Evolutionary conservation across 1,139 yeast species (phyloP).

Genomic region (Lodderomyces orthopsilosis): DNA sequence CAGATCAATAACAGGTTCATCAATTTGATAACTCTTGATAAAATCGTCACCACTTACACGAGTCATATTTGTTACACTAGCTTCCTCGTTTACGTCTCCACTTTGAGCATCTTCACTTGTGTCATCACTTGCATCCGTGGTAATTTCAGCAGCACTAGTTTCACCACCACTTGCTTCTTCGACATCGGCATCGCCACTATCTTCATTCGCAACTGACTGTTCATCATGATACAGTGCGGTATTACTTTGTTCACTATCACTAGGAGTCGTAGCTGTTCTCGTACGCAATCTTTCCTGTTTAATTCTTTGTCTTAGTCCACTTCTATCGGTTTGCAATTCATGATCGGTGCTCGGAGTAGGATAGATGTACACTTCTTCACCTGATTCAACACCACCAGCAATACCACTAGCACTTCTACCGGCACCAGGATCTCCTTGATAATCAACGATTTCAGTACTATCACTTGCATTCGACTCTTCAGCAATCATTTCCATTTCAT

Average conservation of each 20-base stretch:
- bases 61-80: neutral
- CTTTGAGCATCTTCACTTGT: neutral
- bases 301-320: neutral
- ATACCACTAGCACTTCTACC: too few species aligned
- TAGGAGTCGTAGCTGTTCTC: neutral
- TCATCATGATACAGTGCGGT: neutral
- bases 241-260: neutral
- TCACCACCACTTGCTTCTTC: neutral
- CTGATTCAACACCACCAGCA: neutral
- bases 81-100: neutral
- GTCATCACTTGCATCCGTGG: neutral
- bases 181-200: neutral
- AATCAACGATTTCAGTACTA: neutral
- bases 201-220: neutral
- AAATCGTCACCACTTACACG: conserved; percentile 1
- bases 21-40: neutral
- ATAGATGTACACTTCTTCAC: neutral
- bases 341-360: neutral
- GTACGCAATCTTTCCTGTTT: neutral
- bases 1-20: conserved; percentile 1
- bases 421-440: conserved; percentile 1
- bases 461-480: conserved; percentile 1
- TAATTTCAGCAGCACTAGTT: neutral
- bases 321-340: neutral
- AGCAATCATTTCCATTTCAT: neutral